phyloP scores from a whole-genome alignment of 208 protist genomes.

The Acanthamoeba quina region DNA sequence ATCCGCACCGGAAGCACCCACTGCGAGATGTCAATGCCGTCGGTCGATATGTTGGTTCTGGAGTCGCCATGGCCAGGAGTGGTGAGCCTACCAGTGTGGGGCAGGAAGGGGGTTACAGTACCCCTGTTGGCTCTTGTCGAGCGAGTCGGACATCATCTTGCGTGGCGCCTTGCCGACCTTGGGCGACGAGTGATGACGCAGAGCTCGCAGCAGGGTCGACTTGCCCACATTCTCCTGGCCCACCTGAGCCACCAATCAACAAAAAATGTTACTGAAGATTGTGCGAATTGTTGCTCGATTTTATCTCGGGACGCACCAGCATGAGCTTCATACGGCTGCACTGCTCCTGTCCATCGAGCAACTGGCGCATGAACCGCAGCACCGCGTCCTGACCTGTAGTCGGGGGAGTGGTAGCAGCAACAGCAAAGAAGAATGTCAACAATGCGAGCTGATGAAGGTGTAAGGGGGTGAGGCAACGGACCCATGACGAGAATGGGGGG shows the following conservation, averaged over 20 bases:
- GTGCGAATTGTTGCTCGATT: too few species aligned
- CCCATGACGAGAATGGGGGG: conserved; percentile 3
- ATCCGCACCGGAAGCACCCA: not conserved
- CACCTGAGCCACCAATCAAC: not conserved
- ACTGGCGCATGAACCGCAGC: not conserved
- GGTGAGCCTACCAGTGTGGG: too few species aligned
- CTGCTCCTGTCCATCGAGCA: conserved; percentile 43
- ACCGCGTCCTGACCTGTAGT: not conserved
- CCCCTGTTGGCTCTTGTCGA: not conserved
- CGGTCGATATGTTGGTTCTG: conserved; percentile 56
- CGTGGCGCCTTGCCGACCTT: not conserved
- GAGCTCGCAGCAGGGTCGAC: not conserved
- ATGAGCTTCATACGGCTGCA: conserved; percentile 59
- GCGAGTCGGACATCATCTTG: not conserved
- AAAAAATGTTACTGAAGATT: not conserved
- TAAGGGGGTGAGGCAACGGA: not conserved
- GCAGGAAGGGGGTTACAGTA: not conserved
- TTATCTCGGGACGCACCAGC: not conserved
- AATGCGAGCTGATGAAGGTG: not conserved
- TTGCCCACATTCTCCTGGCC: conserved; percentile 63
- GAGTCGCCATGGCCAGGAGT: not conserved
- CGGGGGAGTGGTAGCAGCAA: not conserved
- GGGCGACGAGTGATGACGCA: conserved; percentile 19
- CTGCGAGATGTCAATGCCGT: conserved; percentile 45
- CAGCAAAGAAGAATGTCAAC: not conserved